These are phyloP conservation scores for Symbiodinium pilosum DNA, from an alignment of 73 alveolate genomes.

Conservation along the genomic window DNA sequence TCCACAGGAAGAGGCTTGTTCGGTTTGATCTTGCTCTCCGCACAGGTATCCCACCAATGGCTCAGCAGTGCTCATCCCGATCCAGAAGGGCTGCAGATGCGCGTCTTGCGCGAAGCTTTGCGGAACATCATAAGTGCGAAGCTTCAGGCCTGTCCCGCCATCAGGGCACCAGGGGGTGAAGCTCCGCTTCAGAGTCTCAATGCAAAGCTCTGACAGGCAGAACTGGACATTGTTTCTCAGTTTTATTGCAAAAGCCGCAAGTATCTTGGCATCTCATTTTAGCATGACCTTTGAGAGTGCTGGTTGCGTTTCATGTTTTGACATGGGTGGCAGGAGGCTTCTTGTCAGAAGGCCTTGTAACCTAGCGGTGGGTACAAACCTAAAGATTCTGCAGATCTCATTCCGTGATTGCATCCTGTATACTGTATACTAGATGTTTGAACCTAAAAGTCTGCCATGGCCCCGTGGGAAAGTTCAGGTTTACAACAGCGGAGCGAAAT, in stretches of 20 bases:
- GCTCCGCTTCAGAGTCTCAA: neutral
- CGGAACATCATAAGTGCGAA: neutral
- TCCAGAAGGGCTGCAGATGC: neutral
- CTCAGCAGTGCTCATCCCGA: neutral
- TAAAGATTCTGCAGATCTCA: no score
- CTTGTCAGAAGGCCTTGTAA: neutral
- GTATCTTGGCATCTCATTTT: neutral
- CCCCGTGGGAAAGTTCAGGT: no score
- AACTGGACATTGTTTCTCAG: neutral
- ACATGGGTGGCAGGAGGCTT: neutral
- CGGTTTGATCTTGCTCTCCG: neutral
- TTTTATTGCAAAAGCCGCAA: neutral
- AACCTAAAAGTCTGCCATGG: no score
- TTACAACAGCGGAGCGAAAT: neutral
- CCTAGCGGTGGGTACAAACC: neutral
- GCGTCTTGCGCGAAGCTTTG: neutral
- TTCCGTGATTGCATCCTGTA: no score
- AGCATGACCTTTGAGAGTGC: neutral
- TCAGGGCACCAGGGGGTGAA: neutral
- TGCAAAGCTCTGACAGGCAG: neutral
- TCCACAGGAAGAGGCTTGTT: neutral
- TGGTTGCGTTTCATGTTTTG: neutral
- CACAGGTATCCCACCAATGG: neutral
- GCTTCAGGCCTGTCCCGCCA: neutral
- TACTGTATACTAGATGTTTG: no score